Evolutionary conservation across 2,329 filamentous ascomycete genomes (phyloP).

Genomic region (Macrophomina pseudophaseolina): DNA sequence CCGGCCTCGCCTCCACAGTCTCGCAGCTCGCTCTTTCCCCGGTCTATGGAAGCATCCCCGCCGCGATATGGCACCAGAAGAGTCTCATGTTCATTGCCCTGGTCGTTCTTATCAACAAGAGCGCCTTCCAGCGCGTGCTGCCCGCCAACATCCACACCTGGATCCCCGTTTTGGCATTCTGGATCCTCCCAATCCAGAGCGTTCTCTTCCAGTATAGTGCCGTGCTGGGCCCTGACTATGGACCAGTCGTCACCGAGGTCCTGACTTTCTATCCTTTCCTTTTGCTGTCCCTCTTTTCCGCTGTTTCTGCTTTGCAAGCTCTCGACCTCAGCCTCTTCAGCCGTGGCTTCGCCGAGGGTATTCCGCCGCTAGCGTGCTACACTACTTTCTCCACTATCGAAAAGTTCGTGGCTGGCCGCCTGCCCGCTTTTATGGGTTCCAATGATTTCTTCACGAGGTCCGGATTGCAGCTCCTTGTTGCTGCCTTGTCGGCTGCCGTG

Average conservation of each 20-base stretch:
- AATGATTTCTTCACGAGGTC: conserved; percentile 71
- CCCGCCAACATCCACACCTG: conserved; percentile 56
- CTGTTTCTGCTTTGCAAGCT: conserved; percentile 63
- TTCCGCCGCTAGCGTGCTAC: conserved; percentile 69
- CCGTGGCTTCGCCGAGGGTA: conserved; percentile 60
- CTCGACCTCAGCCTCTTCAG: conserved; percentile 62
- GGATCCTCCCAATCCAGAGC: conserved; percentile 74
- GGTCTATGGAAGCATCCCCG: conserved; percentile 84
- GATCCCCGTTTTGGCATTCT: conserved; percentile 76
- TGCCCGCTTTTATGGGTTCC: conserved; percentile 62
- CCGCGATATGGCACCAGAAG: conserved; percentile 72
- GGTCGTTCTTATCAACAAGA: conserved; percentile 72
- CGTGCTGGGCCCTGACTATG: conserved; percentile 69
- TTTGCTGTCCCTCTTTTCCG: conserved; percentile 46
- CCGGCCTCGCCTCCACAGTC: conserved; percentile 69
- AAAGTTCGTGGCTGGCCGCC: conserved; percentile 46
- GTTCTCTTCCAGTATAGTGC: conserved; percentile 71
- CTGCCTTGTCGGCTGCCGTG: conserved; percentile 67
- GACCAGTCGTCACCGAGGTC: conserved; percentile 76
- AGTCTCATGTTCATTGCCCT: conserved; percentile 70
- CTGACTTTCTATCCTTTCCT: conserved; percentile 67
- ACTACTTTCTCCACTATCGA: conserved; percentile 62
- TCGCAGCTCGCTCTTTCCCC: conserved; percentile 81
- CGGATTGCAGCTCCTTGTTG: conserved; percentile 72
- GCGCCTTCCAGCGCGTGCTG: conserved; percentile 58